Conservation (phyloP, 1,284 basidiomycete genomes). For the Ceratobasidium sp. region DNA sequence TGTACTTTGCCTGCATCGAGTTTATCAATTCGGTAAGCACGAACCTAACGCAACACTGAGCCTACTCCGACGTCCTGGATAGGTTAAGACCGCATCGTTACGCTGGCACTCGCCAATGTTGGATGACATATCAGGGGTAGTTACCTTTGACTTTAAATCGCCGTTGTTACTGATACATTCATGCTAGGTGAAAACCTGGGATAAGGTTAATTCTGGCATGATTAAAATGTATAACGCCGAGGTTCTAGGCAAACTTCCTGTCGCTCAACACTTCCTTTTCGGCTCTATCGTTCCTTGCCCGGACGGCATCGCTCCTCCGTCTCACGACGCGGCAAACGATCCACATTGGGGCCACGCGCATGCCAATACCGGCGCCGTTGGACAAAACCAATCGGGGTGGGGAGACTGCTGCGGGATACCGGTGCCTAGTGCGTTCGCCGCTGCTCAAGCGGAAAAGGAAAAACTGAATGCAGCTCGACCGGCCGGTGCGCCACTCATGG, state of each 20-base stretch:
- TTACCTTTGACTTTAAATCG: conserved; percentile 50
- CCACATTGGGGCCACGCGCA: conserved; percentile 71
- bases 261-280: conserved; percentile 97
- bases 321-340: conserved; percentile 60
- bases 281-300: conserved; percentile 77
- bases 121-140: conserved; percentile 94
- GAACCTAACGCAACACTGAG: neutral
- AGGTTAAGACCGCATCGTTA: conserved; percentile 96
- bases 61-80: conserved; percentile 2
- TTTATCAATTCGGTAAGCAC: conserved; percentile 91
- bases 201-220: conserved; percentile 98
- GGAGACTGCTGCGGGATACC: conserved; percentile 97
- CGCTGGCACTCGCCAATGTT: conserved; percentile 99
- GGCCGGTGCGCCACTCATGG: conserved; percentile 60
- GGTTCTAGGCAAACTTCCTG: conserved; percentile 94
- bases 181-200: conserved; percentile 90
- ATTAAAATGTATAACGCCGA: conserved; percentile 98
- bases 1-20: conserved; percentile 96
- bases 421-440: conserved; percentile 86
- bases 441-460: conserved; percentile 69
- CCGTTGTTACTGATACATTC: conserved; percentile 1
- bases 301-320: conserved; percentile 69
- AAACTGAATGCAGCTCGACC: conserved; percentile 56
- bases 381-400: conserved; percentile 71
- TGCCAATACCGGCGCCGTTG: conserved; percentile 67